Evolutionary conservation across 495 filamentous ascomycete species (phyloP), one percentile per base, ranked within the genome.

Genomic region (Xylaria palmicola): DNA sequence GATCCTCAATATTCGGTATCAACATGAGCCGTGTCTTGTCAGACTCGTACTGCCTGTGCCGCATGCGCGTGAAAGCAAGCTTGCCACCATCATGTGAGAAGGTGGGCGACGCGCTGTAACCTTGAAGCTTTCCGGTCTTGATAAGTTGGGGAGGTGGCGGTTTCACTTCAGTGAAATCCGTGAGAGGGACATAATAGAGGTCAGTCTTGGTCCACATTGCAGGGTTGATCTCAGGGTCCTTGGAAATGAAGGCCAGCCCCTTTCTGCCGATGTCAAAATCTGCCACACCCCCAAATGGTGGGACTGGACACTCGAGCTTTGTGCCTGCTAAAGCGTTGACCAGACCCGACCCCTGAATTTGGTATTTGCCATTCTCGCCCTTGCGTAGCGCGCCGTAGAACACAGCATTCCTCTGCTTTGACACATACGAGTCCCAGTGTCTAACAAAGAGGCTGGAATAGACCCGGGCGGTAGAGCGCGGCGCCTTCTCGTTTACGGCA

Each of bases 11-110:
- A 69, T 86, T 77, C 1, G 78, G 77, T 6, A 86, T 60, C 13
- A 96, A 75, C 53, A 97, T 72, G 4, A 96, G 81, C 4, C 90
- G 81, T 48, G 92, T 89, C 73, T 91, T 90, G 76, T 97, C 93
- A 9, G 88, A 88, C 74, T 98, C 93, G 69, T 98, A 97, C 22
- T 91, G 91, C 64, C 88, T 85, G 61, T 85, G 77, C 24, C 82
- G 79, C 90, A 93, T 93, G 32, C 87, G 82, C 41, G 92, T 84
- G 62, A 97, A 92, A n/a, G 87, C 93, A 8, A 92, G 82, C 47
- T 81, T 81, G 50, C 79, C 82, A 1, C 90, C 91, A 65, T 88
- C 83, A 17, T 88, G 86, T 2, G 90, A 90, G 62, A 96, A 89
- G 4, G 86, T 83, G 1, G 93, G 93, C 6, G 80, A 84, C 0